A percentile compares a stretch with the other conserved stretches of the same genome.
These are phyloP conservation scores for Globisporangium parvum DNA, from an alignment of 352 stramenopile genomes.

Conservation along the genomic window DNA sequence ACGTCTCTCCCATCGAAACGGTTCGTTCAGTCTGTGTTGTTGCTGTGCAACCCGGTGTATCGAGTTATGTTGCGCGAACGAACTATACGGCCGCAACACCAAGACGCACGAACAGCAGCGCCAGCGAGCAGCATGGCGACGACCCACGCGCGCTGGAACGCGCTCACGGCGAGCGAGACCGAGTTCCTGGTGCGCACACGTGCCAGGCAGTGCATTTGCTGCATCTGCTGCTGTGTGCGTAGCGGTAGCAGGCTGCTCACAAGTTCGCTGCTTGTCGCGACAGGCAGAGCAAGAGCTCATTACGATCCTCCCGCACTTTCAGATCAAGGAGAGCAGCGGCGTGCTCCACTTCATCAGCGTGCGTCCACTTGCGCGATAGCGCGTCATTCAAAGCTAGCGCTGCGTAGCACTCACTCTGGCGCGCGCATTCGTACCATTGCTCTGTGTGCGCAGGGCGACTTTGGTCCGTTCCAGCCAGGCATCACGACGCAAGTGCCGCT, in stretches of 20 bases:
- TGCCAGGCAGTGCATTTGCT: background rate
- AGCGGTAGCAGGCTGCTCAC: background rate
- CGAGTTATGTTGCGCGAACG: too few species aligned
- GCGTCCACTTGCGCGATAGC: background rate
- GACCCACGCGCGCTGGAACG: slow-evolving; percentile 12
- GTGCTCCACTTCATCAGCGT: slow-evolving; percentile 81
- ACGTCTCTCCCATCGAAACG: too few species aligned
- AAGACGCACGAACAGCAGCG: background rate
- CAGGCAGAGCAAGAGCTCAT: slow-evolving; percentile 87
- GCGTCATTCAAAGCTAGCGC: background rate
- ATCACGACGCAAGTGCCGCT: slow-evolving; percentile 80
- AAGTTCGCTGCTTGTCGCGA: background rate
- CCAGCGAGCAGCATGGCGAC: slow-evolving; percentile 4
- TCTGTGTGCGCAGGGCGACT: slow-evolving; percentile 45
- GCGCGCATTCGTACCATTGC: background rate
- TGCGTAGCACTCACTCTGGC: too few species aligned
- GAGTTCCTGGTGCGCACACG: slow-evolving; percentile 57
- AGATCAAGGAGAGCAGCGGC: slow-evolving; percentile 67
- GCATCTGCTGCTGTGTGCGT: background rate
- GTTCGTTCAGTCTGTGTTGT: too few species aligned
- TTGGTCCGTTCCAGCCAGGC: slow-evolving; percentile 83
- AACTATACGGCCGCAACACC: slow-evolving; percentile 4
- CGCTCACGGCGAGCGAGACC: slow-evolving; percentile 55
- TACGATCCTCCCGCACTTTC: slow-evolving; percentile 81
- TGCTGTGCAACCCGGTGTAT: too few species aligned